These are phyloP conservation scores for Yarrowia hollandica DNA, from an alignment of 805 yeast species.

Conservation along the genomic window DNA sequence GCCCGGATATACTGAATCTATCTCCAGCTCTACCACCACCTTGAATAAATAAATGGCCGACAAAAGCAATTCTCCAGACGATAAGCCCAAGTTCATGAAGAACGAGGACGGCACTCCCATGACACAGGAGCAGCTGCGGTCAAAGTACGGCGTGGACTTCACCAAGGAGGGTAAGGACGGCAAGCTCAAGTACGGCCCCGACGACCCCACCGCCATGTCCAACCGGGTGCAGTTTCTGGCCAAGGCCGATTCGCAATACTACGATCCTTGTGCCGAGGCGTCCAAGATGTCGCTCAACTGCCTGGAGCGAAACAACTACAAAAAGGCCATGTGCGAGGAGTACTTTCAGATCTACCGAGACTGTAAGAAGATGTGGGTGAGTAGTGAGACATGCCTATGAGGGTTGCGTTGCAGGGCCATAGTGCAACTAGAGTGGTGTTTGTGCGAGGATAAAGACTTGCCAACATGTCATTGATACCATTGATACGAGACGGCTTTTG, in stretches of 20 bases:
- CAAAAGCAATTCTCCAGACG: neutral
- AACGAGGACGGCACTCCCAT: constrained; percentile 20
- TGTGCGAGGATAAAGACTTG: too few relatives aligned
- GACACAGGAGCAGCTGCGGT: constrained; percentile 34
- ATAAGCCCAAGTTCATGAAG: constrained; percentile 20
- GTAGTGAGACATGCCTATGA: too few relatives aligned
- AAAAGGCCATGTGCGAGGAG: constrained; percentile 66
- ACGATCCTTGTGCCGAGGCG: constrained; percentile 91
- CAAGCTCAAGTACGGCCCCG: constrained; percentile 75
- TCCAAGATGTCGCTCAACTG: constrained; percentile 85
- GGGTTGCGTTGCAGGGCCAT: too few relatives aligned
- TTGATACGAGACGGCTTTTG: too few relatives aligned
- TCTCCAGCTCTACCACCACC: neutral
- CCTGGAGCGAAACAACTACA: constrained; percentile 73
- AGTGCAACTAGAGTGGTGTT: too few relatives aligned
- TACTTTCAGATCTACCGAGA: constrained; percentile 92
- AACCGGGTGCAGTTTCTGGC: constrained; percentile 68
- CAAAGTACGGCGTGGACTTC: constrained; percentile 53
- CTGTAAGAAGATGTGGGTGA: constrained; percentile 74
- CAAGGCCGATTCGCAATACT: constrained; percentile 79
- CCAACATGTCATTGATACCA: too few relatives aligned
- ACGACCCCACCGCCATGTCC: constrained; percentile 70
- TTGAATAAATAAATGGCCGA: neutral
- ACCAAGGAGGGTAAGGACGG: constrained; percentile 61
- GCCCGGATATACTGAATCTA: too few relatives aligned